Evolutionary conservation across 73 alveolate genomes (phyloP), one percentile per base, ranked within the genome.

Genomic region (Stentor roeselii): DNA sequence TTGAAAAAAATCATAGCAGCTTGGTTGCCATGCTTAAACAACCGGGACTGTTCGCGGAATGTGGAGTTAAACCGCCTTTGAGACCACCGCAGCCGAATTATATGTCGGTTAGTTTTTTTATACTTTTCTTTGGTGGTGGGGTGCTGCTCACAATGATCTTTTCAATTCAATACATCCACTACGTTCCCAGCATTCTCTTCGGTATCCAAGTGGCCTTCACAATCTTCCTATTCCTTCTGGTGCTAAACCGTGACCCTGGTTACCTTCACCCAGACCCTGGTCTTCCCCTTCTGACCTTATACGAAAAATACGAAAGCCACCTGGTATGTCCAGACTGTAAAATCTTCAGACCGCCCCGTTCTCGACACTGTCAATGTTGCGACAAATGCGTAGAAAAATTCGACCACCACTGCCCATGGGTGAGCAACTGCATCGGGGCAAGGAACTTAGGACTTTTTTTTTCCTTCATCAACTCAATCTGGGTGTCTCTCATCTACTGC

Each of bases 371-470:
- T 75, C 60, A 83, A 74, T 84, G 84, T 59, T 92, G 97, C 37
- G 88, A 88, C 77, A 91, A 87, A 78, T 93, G 98, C 40, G 86
- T 92, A 1, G 86, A 84, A 67, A 86, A 86, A 80, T 89, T 90
- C 82, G 96, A 92, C 87, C 95, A 92, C 77, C 98, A 93, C 78
- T 93, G 97, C 74, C 95, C 95, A 36, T 93, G 88, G 77, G 94
- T 93, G 27, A 91, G 90, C 1, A 93, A 93, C 88, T 93, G 98
- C 40, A 89, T 93, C 3, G 98, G 97, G 59, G 86, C 87, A 59
- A 82, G 87, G n/a, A 93, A 93, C 88, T 75, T 82, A 39, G 92
- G 89, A 61, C 88, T 75, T 83, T 80, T 90, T 31, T 59, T 67
- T 67, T 36, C 41, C 21, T 67, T 67, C 34, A 2, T 67, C 14